A percentile compares a stretch with the other conserved stretches of the same genome.
These are phyloP conservation scores for Cicer arietinum DNA, from an alignment of 306 rosid species.

Conservation along the genomic window DNA sequence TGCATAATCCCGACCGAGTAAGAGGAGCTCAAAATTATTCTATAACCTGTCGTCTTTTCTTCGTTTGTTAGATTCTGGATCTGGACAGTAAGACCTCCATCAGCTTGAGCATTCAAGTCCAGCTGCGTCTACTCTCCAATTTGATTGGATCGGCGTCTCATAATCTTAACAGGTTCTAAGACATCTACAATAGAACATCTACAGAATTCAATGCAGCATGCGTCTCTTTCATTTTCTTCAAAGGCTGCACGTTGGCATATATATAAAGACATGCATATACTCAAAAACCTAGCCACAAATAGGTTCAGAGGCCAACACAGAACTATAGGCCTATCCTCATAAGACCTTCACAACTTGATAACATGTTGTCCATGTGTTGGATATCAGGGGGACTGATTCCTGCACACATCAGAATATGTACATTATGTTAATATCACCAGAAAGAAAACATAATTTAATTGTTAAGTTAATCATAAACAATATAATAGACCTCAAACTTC, in stretches of 20 bases:
- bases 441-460: slow-evolving; percentile 21
- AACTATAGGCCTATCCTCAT: slow-evolving; percentile 25
- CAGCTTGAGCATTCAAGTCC: slow-evolving; percentile 32
- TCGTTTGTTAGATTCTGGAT: slow-evolving; percentile 15
- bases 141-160: slow-evolving; percentile 25
- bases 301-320: slow-evolving; percentile 31
- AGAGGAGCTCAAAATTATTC: not conserved
- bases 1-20: not conserved
- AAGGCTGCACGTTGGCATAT: slow-evolving; percentile 24
- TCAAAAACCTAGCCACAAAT: slow-evolving; percentile 21
- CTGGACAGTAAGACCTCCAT: slow-evolving; percentile 22
- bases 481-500: slow-evolving; percentile 5
- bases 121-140: slow-evolving; percentile 30
- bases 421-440: slow-evolving; percentile 33
- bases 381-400: slow-evolving; percentile 61
- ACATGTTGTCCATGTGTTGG: slow-evolving; percentile 36
- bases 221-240: slow-evolving; percentile 30
- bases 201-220: slow-evolving; percentile 34
- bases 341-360: slow-evolving; percentile 47
- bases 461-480: slow-evolving; percentile 34
- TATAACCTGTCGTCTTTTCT: not conserved
- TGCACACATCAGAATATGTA: slow-evolving; percentile 50
- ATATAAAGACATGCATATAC: slow-evolving; percentile 28
- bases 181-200: slow-evolving; percentile 18
- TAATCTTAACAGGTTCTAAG: not conserved